Evolutionary conservation across 805 yeast species (phyloP).

Genomic region (Barnettozyma pratensis): DNA sequence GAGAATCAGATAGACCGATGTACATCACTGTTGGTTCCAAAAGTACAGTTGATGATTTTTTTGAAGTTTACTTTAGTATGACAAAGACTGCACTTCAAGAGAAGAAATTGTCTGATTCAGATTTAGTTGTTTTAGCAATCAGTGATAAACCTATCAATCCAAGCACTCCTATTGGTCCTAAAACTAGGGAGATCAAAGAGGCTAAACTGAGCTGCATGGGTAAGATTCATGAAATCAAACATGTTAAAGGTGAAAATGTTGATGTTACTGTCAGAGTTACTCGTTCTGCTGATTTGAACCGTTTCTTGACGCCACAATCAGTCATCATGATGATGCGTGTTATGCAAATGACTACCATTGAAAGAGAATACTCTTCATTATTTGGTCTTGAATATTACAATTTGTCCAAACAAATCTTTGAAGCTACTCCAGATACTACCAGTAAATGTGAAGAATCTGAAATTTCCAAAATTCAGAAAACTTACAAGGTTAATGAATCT

Average conservation of each 20-base stretch:
- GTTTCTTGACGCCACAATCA: conserved; percentile 55
- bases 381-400: conserved; percentile 81
- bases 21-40: conserved; percentile 70
- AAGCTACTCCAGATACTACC: conserved; percentile 56
- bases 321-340: conserved; percentile 65
- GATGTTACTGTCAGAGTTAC: conserved; percentile 73
- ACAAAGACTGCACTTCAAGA: conserved; percentile 47
- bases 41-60: conserved; percentile 78
- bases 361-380: conserved; percentile 85
- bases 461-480: conserved; percentile 37
- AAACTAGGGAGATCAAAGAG: conserved; percentile 29
- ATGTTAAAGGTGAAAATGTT: conserved; percentile 55
- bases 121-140: conserved; percentile 59
- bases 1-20: conserved; percentile 53
- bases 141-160: conserved; percentile 12
- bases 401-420: conserved; percentile 57
- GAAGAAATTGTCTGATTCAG: conserved; percentile 64
- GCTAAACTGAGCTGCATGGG: conserved; percentile 63
- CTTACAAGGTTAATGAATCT: conserved; percentile 70
- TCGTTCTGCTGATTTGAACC: conserved; percentile 39
- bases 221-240: conserved; percentile 68
- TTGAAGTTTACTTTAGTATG: conserved; percentile 77
- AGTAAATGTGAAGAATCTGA: conserved; percentile 28
- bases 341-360: conserved; percentile 86
- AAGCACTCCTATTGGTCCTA: conserved; percentile 8